Percentiles rank a stretch among this genome's conserved stretches.
Evolutionary conservation across 1,139 yeast species (phyloP).

Genomic region (Pichia sp.): DNA sequence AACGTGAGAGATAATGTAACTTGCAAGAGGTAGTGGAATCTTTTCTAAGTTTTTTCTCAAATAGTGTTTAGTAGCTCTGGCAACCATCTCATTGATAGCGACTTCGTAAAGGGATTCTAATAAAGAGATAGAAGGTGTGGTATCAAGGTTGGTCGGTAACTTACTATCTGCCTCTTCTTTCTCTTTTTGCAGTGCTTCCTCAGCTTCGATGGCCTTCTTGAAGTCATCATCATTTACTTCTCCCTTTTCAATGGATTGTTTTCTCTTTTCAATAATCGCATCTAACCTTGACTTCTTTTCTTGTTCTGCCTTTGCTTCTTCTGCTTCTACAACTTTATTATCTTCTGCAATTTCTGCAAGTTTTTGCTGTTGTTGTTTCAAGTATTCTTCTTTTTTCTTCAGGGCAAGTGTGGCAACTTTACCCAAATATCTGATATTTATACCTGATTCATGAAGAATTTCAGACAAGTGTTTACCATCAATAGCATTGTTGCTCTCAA

Average conservation of each 20-base stretch:
- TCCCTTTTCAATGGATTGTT: conserved; percentile 35
- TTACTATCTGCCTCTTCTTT: conserved; percentile 32
- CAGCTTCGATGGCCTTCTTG: conserved; percentile 20
- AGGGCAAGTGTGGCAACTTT: conserved; percentile 35
- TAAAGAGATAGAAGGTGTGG: conserved; percentile 38
- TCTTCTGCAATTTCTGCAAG: conserved; percentile 23
- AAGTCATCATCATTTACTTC: conserved; percentile 26
- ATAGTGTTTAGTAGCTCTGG: conserved; percentile 74
- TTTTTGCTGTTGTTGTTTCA: conserved; percentile 19
- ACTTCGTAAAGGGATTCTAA: conserved; percentile 42
- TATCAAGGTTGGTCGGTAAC: conserved; percentile 33
- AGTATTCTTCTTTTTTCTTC: conserved; percentile 21
- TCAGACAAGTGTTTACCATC: conserved; percentile 73
- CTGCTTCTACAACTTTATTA: conserved; percentile 26
- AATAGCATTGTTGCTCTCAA: conserved; percentile 40
- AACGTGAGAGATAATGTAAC: conserved; percentile 59
- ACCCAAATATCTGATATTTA: conserved; percentile 86
- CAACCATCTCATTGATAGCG: conserved; percentile 61
- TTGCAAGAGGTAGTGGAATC: conserved; percentile 50
- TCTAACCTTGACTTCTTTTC: conserved; percentile 24
- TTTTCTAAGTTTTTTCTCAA: conserved; percentile 43
- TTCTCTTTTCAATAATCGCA: conserved; percentile 27
- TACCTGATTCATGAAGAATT: conserved; percentile 71
- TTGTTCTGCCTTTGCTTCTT: conserved; percentile 30
- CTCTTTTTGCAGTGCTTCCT: conserved; percentile 31